These are phyloP conservation scores for Pichia sp. DNA, from an alignment of 1,139 yeast species.

Conservation along the genomic window DNA sequence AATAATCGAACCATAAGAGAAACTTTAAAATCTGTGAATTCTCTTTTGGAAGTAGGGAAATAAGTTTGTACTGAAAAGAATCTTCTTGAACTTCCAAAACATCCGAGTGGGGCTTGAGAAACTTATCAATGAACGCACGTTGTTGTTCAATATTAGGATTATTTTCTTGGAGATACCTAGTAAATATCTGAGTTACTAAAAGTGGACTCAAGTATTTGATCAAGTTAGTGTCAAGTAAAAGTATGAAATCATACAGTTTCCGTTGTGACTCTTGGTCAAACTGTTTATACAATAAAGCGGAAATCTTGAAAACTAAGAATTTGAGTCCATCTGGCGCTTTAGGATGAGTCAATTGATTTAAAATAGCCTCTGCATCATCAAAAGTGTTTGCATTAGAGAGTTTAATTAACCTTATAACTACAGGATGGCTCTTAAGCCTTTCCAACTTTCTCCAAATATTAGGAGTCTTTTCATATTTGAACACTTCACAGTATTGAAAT, in stretches of 20 bases:
- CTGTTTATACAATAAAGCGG: slow-evolving; percentile 6
- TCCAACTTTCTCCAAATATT: slow-evolving; percentile 10
- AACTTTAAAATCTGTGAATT: slow-evolving; percentile 6
- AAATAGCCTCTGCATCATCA: slow-evolving; percentile 1
- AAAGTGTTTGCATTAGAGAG: slow-evolving; percentile 4
- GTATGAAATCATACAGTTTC: slow-evolving; percentile 4
- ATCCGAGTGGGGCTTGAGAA: slow-evolving; percentile 7
- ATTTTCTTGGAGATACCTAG: neutral
- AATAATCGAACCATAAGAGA: slow-evolving; percentile 11
- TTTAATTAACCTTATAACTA: slow-evolving; percentile 6
- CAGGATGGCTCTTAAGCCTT: slow-evolving; percentile 6
- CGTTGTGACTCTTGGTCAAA: slow-evolving; percentile 9
- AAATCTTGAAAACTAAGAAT: slow-evolving; percentile 7
- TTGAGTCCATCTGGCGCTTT: slow-evolving; percentile 7
- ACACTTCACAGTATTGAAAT: slow-evolving; percentile 11
- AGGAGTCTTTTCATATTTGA: slow-evolving; percentile 12
- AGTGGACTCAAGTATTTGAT: slow-evolving; percentile 10
- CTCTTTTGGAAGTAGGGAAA: slow-evolving; percentile 9
- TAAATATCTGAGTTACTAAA: slow-evolving; percentile 7
- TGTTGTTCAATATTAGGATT: slow-evolving; percentile 2
- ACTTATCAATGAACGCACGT: slow-evolving; percentile 7
- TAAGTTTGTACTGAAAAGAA: slow-evolving; percentile 9
- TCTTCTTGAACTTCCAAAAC: slow-evolving; percentile 1
- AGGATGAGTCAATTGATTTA: slow-evolving; percentile 1
- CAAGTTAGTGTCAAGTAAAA: neutral